These are phyloP conservation scores for Grosmannia serpens DNA, from an alignment of 2,329 filamentous ascomycete species.

Conservation along the genomic window DNA sequence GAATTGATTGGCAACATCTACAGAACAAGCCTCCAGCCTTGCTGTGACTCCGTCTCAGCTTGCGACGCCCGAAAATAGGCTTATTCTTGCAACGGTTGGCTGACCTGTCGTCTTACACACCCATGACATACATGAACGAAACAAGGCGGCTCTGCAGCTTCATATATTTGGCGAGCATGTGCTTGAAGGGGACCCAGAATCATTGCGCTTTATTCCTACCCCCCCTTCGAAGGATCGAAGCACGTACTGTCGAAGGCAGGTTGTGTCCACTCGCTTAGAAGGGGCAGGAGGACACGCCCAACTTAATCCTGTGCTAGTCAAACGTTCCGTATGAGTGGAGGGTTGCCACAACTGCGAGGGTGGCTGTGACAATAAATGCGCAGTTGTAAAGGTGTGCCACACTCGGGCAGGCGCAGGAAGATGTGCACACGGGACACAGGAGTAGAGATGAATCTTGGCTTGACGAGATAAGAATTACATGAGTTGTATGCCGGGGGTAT, in stretches of 20 bases:
- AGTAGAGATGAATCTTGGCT: neutral
- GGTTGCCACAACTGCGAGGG: neutral
- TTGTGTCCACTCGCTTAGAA: neutral
- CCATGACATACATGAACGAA: neutral
- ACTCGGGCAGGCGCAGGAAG: neutral
- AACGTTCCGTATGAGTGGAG: neutral
- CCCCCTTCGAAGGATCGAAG: neutral
- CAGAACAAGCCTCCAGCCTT: neutral
- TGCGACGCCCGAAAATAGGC: neutral
- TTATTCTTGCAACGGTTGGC: neutral
- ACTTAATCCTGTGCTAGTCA: neutral
- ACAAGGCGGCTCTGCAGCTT: neutral
- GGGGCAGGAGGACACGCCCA: neutral
- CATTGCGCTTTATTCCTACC: neutral
- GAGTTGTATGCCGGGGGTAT: neutral
- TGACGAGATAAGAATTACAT: neutral
- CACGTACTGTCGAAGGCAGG: neutral
- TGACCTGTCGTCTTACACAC: neutral
- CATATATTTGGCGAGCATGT: neutral
- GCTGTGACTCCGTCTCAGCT: neutral
- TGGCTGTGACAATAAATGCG: neutral
- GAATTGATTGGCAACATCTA: neutral
- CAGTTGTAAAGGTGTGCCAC: neutral
- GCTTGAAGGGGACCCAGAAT: neutral
- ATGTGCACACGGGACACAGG: neutral